These are phyloP conservation scores for Cystobasidium sp. DNA, from an alignment of 1,284 basidiomycete species.

Conservation along the genomic window DNA sequence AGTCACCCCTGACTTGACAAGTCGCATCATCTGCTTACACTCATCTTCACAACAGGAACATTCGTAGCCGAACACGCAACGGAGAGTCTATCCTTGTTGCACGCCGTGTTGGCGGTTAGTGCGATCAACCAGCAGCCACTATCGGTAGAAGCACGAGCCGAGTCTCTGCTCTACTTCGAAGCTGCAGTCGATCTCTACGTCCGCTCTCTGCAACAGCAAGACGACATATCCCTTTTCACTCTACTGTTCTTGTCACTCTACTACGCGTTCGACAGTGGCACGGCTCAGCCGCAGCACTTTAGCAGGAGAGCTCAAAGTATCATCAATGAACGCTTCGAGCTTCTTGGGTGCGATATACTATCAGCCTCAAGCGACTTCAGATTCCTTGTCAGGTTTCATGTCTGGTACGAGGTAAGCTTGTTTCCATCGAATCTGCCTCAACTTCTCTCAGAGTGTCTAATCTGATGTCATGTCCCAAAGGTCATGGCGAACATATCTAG, in stretches of 20 bases:
- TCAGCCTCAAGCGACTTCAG: constrained; percentile 21
- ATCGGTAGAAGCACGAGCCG: constrained; percentile 42
- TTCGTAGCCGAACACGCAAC: constrained; percentile 40
- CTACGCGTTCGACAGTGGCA: constrained; percentile 37
- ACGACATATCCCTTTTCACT: constrained; percentile 42
- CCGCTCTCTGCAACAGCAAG: constrained; percentile 42
- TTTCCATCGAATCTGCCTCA: not conserved
- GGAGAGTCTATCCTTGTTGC: constrained; percentile 23
- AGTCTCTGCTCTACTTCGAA: constrained; percentile 41
- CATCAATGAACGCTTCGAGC: constrained; percentile 38
- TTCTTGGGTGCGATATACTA: constrained; percentile 5
- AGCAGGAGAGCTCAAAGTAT: constrained; percentile 38
- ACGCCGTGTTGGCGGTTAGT: constrained; percentile 36
- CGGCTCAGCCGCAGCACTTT: constrained; percentile 38
- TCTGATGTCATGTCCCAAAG: not conserved
- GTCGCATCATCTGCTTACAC: too few relatives aligned
- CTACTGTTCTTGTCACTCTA: constrained; percentile 38
- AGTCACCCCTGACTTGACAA: too few relatives aligned
- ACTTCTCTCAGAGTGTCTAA: not conserved
- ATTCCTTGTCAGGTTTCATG: constrained; percentile 39
- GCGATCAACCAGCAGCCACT: constrained; percentile 42
- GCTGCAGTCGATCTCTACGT: constrained; percentile 43
- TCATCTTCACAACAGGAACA: too few relatives aligned
- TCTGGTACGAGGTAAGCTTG: constrained; percentile 33
- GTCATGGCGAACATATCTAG: constrained; percentile 38